A percentile compares a stretch with the other conserved stretches of the same genome.
Evolutionary conservation across 345 rosid species (phyloP).

Genomic region (Lumnitzera racemosa): DNA sequence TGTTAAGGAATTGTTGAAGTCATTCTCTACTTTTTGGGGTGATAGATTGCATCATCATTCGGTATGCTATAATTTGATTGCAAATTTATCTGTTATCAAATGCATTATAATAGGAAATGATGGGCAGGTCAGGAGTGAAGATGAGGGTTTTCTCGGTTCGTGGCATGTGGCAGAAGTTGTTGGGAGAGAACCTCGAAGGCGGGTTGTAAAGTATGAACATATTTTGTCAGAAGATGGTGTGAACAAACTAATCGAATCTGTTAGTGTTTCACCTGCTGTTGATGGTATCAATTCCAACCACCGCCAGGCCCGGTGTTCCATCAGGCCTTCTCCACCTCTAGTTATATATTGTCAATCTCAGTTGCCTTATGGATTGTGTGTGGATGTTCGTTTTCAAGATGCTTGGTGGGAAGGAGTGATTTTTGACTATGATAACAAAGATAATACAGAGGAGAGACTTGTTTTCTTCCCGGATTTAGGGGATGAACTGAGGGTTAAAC

Average conservation of each 20-base stretch:
- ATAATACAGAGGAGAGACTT: constrained; percentile 36
- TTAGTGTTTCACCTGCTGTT: constrained; percentile 29
- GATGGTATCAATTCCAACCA: constrained; percentile 19
- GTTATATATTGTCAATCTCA: constrained; percentile 16
- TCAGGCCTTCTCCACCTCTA: constrained; percentile 52
- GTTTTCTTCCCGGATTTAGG: constrained; percentile 91
- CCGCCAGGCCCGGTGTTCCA: constrained; percentile 25
- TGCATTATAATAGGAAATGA: neutral
- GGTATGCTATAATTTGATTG: neutral
- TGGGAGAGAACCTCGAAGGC: constrained; percentile 10
- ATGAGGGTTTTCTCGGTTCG: constrained; percentile 65
- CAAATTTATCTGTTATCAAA: neutral
- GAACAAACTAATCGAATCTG: constrained; percentile 25
- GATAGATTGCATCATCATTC: neutral
- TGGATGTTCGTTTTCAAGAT: constrained; percentile 43
- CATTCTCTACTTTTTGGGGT: neutral
- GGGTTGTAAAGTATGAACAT: constrained; percentile 40
- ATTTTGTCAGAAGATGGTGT: constrained; percentile 36
- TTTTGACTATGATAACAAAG: constrained; percentile 29
- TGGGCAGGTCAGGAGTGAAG: constrained; percentile 56
- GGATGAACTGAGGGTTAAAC: constrained; percentile 36
- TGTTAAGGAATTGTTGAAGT: too few species aligned
- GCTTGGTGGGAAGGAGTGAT: constrained; percentile 94
- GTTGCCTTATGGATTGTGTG: constrained; percentile 54
- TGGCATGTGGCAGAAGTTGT: constrained; percentile 59